These are phyloP conservation scores for Fusarium pseudograminearum DNA, from an alignment of 2,329 filamentous ascomycete genomes.

Conservation along the genomic window DNA sequence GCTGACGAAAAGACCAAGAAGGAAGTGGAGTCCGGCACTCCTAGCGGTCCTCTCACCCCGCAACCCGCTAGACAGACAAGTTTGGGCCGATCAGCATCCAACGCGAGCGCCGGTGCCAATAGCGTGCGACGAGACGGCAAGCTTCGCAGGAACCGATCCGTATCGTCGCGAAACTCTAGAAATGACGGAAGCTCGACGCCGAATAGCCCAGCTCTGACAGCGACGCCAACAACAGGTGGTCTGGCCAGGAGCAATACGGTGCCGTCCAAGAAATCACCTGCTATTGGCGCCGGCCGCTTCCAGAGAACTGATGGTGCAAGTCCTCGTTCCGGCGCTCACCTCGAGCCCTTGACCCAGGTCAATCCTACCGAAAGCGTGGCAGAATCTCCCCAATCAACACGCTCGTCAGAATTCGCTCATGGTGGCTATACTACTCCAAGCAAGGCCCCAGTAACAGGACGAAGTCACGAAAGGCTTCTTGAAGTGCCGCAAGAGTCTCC, in stretches of 20 bases:
- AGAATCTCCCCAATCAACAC: conserved; percentile 47
- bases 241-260: conserved; percentile 85
- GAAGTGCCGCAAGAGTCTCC: conserved; percentile 56
- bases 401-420: conserved; percentile 46
- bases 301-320: conserved; percentile 55
- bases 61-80: conserved; percentile 66
- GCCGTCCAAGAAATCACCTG: conserved; percentile 88
- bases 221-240: conserved; percentile 68
- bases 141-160: conserved; percentile 88
- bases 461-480: conserved; percentile 63
- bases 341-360: conserved; percentile 56
- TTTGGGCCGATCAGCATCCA: conserved; percentile 77
- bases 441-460: conserved; percentile 52
- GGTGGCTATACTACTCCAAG: conserved; percentile 47
- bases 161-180: conserved; percentile 88
- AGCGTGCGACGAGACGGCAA: conserved; percentile 85
- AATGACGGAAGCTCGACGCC: conserved; percentile 80
- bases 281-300: conserved; percentile 75
- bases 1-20: conserved; percentile 83
- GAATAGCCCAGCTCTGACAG: conserved; percentile 67
- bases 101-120: conserved; percentile 87
- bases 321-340: conserved; percentile 50
- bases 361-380: conserved; percentile 44
- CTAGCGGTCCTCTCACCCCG: conserved; percentile 59
- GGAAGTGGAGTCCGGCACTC: conserved; percentile 76